Percentiles rank a stretch among this genome's conserved stretches.
Evolutionary conservation across 2,329 filamentous ascomycete genomes (phyloP).

Genomic region (Botryotinia calthae): DNA sequence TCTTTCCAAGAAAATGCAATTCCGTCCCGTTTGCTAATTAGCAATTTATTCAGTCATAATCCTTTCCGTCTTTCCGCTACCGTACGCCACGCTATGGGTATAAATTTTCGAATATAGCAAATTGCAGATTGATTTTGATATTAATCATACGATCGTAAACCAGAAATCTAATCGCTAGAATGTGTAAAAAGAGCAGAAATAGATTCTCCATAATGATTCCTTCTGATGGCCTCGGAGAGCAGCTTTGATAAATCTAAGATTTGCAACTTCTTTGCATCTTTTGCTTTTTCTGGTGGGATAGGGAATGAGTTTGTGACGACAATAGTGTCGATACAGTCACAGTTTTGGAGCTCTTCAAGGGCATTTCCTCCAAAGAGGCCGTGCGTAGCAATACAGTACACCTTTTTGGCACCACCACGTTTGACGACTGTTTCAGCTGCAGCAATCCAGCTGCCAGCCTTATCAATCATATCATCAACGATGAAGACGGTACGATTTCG

Average conservation of each 20-base stretch:
- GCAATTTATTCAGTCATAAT: constrained; percentile 23
- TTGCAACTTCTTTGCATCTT: constrained; percentile 75
- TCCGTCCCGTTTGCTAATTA: neutral
- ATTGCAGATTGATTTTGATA: constrained; percentile 47
- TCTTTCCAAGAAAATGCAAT: neutral
- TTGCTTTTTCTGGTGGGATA: constrained; percentile 71
- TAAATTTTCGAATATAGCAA: constrained; percentile 20
- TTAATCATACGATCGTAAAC: constrained; percentile 28
- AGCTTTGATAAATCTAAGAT: constrained; percentile 86
- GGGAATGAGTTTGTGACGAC: constrained; percentile 98
- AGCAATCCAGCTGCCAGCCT: constrained; percentile 93
- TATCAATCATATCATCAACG: constrained; percentile 99
- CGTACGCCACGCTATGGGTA: constrained; percentile 35
- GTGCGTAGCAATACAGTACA: constrained; percentile 97
- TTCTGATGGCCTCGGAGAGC: constrained; percentile 85
- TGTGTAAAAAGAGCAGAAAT: constrained; percentile 46
- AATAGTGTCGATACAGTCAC: constrained; percentile 90
- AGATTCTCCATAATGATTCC: constrained; percentile 94
- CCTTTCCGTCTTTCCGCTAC: constrained; percentile 12
- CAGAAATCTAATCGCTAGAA: constrained; percentile 28
- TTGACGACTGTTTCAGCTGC: constrained; percentile 96
- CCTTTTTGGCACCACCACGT: constrained; percentile 83
- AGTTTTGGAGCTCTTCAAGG: constrained; percentile 84
- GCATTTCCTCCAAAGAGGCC: constrained; percentile 90
- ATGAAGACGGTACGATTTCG: constrained; percentile 85